A percentile compares a stretch with the other conserved stretches of the same genome.
phyloP scores from a whole-genome alignment of 2,329 filamentous ascomycete genomes.

The Emergomyces pasteurianus region DNA sequence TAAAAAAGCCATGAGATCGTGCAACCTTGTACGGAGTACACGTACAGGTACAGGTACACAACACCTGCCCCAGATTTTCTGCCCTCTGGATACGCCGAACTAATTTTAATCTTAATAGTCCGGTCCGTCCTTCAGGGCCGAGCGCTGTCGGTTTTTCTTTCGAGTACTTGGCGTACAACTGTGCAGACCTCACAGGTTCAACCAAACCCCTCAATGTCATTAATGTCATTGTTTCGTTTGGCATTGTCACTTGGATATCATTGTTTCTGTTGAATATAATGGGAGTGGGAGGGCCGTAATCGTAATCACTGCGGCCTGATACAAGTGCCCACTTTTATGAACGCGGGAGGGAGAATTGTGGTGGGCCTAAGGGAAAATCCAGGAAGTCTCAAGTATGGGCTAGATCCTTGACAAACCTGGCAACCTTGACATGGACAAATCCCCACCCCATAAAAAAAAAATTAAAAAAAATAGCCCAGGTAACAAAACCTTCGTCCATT shows the following conservation, averaged over 20 bases:
- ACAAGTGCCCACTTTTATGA: not conserved
- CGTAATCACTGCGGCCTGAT: not conserved
- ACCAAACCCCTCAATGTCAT: not conserved
- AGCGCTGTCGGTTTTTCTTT: not conserved
- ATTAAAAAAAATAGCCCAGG: not conserved
- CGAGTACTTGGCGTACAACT: not conserved
- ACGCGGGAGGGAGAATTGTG: not conserved
- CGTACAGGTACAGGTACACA: not conserved
- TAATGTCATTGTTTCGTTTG: slow-evolving; percentile 1
- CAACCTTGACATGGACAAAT: no score
- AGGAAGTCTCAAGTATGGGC: not conserved
- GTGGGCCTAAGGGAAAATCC: not conserved
- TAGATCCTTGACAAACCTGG: not conserved
- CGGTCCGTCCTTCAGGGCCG: no score
- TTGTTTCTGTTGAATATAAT: not conserved
- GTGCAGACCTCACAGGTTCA: not conserved
- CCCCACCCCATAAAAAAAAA: no score
- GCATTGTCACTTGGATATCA: not conserved
- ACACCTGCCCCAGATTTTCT: not conserved
- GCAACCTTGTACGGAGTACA: slow-evolving; percentile 1
- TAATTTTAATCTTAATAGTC: not conserved
- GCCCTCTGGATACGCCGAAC: no score
- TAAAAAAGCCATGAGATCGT: not conserved
- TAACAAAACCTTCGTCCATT: not conserved
- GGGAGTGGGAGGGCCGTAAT: no score